Base-by-base conservation (phyloP, 1,139 yeast species). In the Blastobotrys proliferans region DNA sequence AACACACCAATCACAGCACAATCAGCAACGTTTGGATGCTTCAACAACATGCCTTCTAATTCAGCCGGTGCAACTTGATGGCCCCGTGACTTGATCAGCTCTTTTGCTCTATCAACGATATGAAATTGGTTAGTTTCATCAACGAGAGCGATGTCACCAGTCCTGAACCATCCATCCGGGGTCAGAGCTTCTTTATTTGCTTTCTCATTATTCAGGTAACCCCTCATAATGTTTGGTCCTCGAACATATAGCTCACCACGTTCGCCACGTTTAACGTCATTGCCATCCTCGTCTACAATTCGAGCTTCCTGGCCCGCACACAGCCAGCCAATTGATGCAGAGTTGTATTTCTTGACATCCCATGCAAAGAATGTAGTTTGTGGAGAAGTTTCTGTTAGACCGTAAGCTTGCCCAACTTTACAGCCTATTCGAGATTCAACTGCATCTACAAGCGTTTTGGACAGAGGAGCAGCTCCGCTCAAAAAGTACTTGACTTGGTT, bases 21-120 rank as follows among this genome's bases (percentile, higher is more conserved):
- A 44, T 66, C 70, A 1, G 51, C 51, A 9, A 66, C 64, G 17
- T 48, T 45, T 11, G 61, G 58, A 43, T 61, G 57, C 3, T 80
- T 67, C 31, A 83, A 65, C 50, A 83, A 77, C 18, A 71, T 62
- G 51, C 78, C 81, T 58, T 83, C 94, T 42, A 83, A 76, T 61
- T 79, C 83, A 48, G 86, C 94, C 1, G 94, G 92, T 0, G 92
- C 82, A 26, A 83, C 81, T 60, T 83, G 86, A 61, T 83, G 90
- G 47, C 92, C 94, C 63, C 84, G 88, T 4, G 86, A 70, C 62
- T 84, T 83, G 72, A 83, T 84, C 63, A 83, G 79, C 60, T 83
- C 86, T 67, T 84, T 84, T 35, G 81, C 83, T 46, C 94, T 72
- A 60, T 84, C 94, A 45, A 84, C 76, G 45, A 84, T 80, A 49